phyloP scores from a whole-genome alignment of 228 moss, liverwort and hornwort species.

The Sphagnum fallax region DNA sequence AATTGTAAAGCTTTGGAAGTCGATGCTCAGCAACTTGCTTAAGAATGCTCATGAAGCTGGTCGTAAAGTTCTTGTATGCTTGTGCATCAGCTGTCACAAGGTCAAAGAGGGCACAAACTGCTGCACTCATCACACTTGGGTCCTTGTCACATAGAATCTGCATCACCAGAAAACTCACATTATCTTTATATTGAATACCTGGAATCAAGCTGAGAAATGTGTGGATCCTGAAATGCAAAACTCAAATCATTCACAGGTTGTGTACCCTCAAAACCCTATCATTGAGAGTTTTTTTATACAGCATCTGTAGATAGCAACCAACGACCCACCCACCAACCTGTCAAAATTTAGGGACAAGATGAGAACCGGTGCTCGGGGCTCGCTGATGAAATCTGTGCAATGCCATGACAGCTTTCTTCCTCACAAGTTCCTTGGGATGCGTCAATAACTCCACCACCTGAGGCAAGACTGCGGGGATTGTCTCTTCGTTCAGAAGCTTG shows the following conservation, averaged over 20 bases:
- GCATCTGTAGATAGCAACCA: background rate
- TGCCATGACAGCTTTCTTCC: constrained; percentile 98
- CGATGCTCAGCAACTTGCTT: constrained; percentile 89
- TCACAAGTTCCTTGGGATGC: constrained; percentile 88
- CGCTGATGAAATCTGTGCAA: constrained; percentile 93
- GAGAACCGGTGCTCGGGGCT: constrained; percentile 69
- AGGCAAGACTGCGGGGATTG: constrained; percentile 92
- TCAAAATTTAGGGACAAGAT: constrained; percentile 71
- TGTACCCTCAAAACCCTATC: no score
- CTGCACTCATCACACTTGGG: constrained; percentile 97
- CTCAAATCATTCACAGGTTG: no score
- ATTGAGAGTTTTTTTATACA: no score
- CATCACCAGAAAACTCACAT: constrained; percentile 4
- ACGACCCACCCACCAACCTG: constrained; percentile 28
- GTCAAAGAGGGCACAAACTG: constrained; percentile 86
- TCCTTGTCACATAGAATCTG: constrained; percentile 85
- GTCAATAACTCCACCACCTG: constrained; percentile 85
- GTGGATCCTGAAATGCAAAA: no score
- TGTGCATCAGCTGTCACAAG: constrained; percentile 64
- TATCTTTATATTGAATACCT: no score
- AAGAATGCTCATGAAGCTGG: constrained; percentile 80
- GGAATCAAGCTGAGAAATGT: no score
- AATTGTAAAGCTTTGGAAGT: constrained; percentile 77
- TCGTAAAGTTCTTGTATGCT: constrained; percentile 64
- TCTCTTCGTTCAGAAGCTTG: constrained; percentile 96